A percentile compares a stretch with the other conserved stretches of the same genome.
phyloP scores from a whole-genome alignment of 306 rosid genomes.

The Trichosanthes cucumerina region DNA sequence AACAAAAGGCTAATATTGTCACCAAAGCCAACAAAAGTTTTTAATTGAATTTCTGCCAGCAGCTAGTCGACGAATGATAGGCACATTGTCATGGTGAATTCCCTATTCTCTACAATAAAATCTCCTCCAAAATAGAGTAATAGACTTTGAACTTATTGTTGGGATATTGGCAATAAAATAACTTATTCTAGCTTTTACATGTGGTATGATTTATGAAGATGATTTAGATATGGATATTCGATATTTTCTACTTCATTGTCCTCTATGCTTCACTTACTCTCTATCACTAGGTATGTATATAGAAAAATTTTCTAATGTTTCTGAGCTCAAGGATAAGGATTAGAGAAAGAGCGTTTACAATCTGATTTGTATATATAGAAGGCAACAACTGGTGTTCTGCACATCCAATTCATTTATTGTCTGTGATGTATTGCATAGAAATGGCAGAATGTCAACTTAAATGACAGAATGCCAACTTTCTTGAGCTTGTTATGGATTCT shows the following conservation, averaged over 20 bases:
- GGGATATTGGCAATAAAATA: neutral
- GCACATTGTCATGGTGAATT: neutral
- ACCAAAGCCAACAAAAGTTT: neutral
- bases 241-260: neutral
- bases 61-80: neutral
- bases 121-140: neutral
- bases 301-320: neutral
- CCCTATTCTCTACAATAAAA: neutral
- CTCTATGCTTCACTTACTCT: neutral
- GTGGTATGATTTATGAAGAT: neutral
- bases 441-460: neutral
- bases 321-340: neutral
- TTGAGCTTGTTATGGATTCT: neutral
- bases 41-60: neutral
- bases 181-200: neutral
- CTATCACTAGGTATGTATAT: neutral
- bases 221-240: neutral
- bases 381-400: neutral
- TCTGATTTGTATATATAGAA: neutral
- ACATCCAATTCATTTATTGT: neutral
- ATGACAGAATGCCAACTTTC: neutral
- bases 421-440: neutral
- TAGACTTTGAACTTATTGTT: neutral
- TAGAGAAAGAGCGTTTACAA: neutral
- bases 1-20: neutral